Evolutionary conservation across 352 stramenopile genomes (phyloP).

Genomic region (Phytopythium montanum): DNA sequence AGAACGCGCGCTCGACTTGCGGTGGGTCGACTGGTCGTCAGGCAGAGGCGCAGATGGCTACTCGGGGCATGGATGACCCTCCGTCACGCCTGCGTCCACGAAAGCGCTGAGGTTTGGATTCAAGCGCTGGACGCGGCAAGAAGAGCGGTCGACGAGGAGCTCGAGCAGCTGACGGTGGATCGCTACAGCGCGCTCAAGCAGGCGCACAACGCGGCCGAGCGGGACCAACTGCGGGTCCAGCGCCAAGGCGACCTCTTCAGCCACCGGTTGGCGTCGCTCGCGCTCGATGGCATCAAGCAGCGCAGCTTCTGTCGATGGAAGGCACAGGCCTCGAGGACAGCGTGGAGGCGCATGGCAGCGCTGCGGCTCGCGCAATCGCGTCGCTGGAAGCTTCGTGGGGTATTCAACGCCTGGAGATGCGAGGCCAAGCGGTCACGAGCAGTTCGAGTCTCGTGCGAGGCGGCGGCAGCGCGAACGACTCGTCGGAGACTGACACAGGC

Average conservation of each 20-base stretch:
- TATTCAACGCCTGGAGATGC: background rate
- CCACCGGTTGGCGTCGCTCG: background rate
- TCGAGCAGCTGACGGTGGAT: background rate
- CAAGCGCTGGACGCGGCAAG: conserved; percentile 1
- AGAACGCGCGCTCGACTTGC: background rate
- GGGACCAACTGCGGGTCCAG: background rate
- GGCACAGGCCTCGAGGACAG: background rate
- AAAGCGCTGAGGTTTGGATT: background rate
- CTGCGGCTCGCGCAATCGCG: background rate
- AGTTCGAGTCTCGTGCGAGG: background rate
- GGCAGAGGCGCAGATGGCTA: background rate
- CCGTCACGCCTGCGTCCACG: background rate
- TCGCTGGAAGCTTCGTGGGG: background rate
- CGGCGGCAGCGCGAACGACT: background rate
- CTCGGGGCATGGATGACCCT: background rate
- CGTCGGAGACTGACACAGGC: background rate
- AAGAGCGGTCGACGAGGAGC: conserved; percentile 4
- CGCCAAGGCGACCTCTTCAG: background rate
- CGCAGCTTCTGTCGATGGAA: conserved; percentile 1
- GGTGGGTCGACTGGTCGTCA: background rate
- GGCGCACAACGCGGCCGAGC: background rate
- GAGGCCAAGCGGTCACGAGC: background rate
- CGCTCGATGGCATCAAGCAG: background rate
- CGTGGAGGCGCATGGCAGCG: background rate
- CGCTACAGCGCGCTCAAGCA: background rate